A percentile compares a stretch with the other conserved stretches of the same genome.
Conservation (phyloP, 2,329 filamentous ascomycete species). For the Lasiodiplodia sp. region DNA sequence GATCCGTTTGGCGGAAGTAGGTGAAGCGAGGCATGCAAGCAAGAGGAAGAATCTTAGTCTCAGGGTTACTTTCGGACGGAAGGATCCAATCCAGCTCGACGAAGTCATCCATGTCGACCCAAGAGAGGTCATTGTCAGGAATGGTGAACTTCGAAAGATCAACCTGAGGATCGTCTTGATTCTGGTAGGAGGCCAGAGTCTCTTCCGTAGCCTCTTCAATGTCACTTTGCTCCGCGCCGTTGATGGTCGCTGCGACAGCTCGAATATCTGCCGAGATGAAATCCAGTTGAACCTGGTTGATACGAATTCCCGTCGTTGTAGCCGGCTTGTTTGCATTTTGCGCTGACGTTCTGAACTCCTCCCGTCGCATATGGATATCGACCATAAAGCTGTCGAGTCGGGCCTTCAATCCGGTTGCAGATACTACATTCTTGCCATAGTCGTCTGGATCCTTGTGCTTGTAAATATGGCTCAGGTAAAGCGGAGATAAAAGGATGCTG, state of each 20-base stretch:
- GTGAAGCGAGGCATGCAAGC: slow-evolving; percentile 94
- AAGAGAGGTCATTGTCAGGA: slow-evolving; percentile 91
- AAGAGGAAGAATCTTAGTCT: slow-evolving; percentile 92
- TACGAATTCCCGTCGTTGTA: slow-evolving; percentile 90
- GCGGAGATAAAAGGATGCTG: slow-evolving; percentile 85
- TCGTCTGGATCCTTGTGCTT: slow-evolving; percentile 97
- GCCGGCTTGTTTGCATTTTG: slow-evolving; percentile 71
- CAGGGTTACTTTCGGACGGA: slow-evolving; percentile 85
- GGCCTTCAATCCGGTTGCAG: slow-evolving; percentile 95
- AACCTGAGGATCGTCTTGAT: slow-evolving; percentile 56
- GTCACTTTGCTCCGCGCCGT: slow-evolving; percentile 78
- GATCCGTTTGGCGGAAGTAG: slow-evolving; percentile 96
- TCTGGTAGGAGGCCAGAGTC: slow-evolving; percentile 62
- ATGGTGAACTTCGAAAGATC: slow-evolving; percentile 90
- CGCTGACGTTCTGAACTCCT: slow-evolving; percentile 85
- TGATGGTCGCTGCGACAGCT: slow-evolving; percentile 89
- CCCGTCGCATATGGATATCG: slow-evolving; percentile 90
- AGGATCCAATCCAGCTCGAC: slow-evolving; percentile 97
- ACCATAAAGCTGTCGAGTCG: slow-evolving; percentile 97
- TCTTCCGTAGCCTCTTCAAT: slow-evolving; percentile 72
- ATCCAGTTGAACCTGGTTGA: slow-evolving; percentile 93
- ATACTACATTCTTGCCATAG: slow-evolving; percentile 77
- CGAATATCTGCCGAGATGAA: slow-evolving; percentile 90
- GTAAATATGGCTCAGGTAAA: slow-evolving; percentile 97
- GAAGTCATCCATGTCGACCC: slow-evolving; percentile 99